A percentile compares a stretch with the other conserved stretches of the same genome.
phyloP scores from a whole-genome alignment of 257 asterid species.

The Solanum dulcamara region DNA sequence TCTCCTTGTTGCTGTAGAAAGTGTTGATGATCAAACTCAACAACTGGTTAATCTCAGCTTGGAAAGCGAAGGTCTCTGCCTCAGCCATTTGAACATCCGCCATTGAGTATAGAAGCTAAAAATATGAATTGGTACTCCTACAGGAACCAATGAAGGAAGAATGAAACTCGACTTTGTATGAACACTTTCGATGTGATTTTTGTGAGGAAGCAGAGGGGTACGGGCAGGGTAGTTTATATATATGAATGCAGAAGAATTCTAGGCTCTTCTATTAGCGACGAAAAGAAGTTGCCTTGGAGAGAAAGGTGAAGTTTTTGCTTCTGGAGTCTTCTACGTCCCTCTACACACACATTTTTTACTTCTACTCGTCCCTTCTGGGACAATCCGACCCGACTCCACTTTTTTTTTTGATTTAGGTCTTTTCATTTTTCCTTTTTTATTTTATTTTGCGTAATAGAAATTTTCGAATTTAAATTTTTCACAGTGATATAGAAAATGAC shows the following conservation, averaged over 20 bases:
- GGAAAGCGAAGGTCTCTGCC: conserved; percentile 64
- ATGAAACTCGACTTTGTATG: not conserved
- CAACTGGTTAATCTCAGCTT: conserved; percentile 76
- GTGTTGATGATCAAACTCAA: conserved; percentile 66
- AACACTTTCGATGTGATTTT: not conserved
- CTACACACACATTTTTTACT: conserved; percentile 2
- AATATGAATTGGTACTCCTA: not conserved
- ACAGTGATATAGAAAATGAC: no score
- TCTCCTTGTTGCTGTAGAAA: conserved; percentile 72
- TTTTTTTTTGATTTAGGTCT: not conserved
- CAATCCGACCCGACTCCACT: not conserved
- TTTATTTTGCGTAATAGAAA: not conserved
- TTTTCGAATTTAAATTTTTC: no score
- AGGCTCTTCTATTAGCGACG: conserved; percentile 29
- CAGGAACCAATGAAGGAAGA: not conserved
- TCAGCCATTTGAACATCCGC: conserved; percentile 43
- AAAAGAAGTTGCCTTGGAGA: not conserved
- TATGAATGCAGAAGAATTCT: conserved; percentile 17
- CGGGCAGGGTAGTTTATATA: conserved; percentile 6
- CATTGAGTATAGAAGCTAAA: conserved; percentile 7
- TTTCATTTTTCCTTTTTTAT: not conserved
- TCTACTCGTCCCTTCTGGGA: not conserved
- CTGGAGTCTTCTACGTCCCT: conserved; percentile 30
- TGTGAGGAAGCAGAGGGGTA: not conserved
- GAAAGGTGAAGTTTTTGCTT: not conserved